Base-by-base conservation (phyloP, 768 basidiomycete species). In the Leucosporidium yakuticum region DNA sequence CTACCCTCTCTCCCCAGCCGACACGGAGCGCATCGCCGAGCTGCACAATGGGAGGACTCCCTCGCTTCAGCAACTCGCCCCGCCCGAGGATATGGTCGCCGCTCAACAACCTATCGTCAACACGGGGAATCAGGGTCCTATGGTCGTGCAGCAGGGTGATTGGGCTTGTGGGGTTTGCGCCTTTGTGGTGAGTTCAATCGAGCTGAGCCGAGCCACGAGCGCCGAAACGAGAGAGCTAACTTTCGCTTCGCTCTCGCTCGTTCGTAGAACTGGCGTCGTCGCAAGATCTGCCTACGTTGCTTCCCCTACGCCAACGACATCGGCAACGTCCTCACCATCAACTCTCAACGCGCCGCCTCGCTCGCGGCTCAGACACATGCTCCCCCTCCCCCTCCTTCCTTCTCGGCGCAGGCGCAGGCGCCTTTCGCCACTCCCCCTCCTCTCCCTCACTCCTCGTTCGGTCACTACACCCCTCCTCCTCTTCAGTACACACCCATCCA, bases 241-340 rank as follows among this genome's bases (percentile, higher is more conserved):
- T 15, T 15, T 68, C 48, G 66, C 68, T 29, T 32, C 60, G 49
- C 34, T 20, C 7, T 12, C 20, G 0, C 48, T n/a, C 25, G 19
- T n/a, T 36, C 21, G 23, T 32, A 71, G 70, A 71, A 71, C 60
- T 71, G 69, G 69, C 59, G 69, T 2, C 62, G 69, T 9, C 62
- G 69, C 36, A 67, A 70, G 61, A 70, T 70, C 63, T 71, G 70
- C 47, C 44, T 71, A 8, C 64, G 64, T 23, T 71, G 70, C 63
- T 71, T 71, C 64, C 70, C 70, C 9, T 68, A 60, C 64, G 70
- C 70, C 20, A 65, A 66, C 67, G 70, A 71, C 53, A 62, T 71
- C 53, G 70, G 70, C 60, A 59, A 68, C 51, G 60, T 71, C 50
- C 60, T 71, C 31, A 71, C 70, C 8, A 71, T 71, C 47, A 60